These are phyloP conservation scores for Podospora pseudoanserina DNA, from an alignment of 495 filamentous ascomycete species.

Conservation along the genomic window DNA sequence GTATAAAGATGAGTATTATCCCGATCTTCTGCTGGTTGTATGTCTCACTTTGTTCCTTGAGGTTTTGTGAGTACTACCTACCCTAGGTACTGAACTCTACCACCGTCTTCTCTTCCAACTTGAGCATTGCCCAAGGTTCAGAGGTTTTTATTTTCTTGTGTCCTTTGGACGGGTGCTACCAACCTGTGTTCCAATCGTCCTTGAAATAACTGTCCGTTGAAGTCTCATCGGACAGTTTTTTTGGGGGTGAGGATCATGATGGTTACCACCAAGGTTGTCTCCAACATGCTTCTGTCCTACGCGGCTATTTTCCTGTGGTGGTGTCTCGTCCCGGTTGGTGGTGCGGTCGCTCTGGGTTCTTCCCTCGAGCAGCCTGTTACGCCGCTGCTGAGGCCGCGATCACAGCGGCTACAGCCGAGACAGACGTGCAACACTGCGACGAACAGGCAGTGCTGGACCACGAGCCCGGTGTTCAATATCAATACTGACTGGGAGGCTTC, in stretches of 20 bases:
- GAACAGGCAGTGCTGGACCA: slow-evolving; percentile 38
- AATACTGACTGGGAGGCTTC: slow-evolving; percentile 36
- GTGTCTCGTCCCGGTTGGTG: not conserved
- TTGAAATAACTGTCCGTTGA: not conserved
- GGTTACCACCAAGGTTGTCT: not conserved
- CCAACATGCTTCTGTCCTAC: not conserved
- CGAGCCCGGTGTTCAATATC: slow-evolving; percentile 31
- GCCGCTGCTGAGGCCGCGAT: not conserved
- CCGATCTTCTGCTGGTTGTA: not conserved
- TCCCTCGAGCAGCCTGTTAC: not conserved
- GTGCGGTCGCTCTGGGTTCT: not conserved
- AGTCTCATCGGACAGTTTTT: not conserved
- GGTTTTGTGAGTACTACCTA: not conserved
- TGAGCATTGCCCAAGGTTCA: not conserved
- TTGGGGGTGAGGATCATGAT: not conserved
- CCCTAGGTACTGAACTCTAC: not conserved
- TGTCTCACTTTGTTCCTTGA: not conserved
- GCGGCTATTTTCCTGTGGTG: not conserved
- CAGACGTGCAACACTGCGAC: slow-evolving; percentile 35
- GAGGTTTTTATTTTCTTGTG: not conserved
- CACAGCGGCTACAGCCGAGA: slow-evolving; percentile 18
- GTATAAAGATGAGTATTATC: not conserved
- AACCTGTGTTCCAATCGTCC: not conserved
- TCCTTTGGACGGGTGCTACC: not conserved
- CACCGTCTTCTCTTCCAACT: not conserved